Base-by-base conservation (phyloP, 2,329 filamentous ascomycete genomes). In the Aspergillus sclerotialis region DNA sequence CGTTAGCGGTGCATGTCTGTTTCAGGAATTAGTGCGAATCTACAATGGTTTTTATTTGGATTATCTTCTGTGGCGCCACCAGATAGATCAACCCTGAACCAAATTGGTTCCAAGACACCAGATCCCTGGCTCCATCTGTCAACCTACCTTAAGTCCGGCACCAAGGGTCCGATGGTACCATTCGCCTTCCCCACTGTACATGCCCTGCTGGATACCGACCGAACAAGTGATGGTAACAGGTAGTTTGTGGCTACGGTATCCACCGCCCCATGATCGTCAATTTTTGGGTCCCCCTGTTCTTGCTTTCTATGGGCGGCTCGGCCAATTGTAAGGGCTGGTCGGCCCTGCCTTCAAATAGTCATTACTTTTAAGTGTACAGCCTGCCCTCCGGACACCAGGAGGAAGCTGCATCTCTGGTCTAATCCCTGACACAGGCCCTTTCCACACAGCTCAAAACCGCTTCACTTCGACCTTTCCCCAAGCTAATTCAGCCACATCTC, bases 261-360 rank as follows among this genome's bases (percentile, higher is more conserved):
- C 48, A 49, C 44, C 37, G 34, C 35, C n/a, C 45, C 45, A 48
- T 46, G 48, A 50, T 50, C 48, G 46, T 49, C 48, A 50, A 49
- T 50, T 50, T 50, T 49, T 38, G 43, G 47, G 39, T 45, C 46
- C 42, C 48, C 46, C 46, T 48, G 48, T 50, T 50, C 48, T 48
- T 50, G 28, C 46, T 46, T 49, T 44, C 48, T 46, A 50, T 50
- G 48, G 48, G 46, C 40, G 38, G 19, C 6, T 23, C 19, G 19
- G 19, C 19, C 19, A 23, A 23, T 23, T 49, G 39, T 43, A 42
- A 37, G 30, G 48, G 39, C 40, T 44, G 42, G 10, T 23, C 7
- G 39, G 34, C 41, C 29, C 32, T 38, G 34, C 33, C 26, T 41
- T 29, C 27, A 28, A 37, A 33, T 19, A 34, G 18, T 35, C 18